Evolutionary conservation across 1,139 yeast species (phyloP), one percentile per base, ranked within the genome.

Genomic region (Suhomyces taliae): DNA sequence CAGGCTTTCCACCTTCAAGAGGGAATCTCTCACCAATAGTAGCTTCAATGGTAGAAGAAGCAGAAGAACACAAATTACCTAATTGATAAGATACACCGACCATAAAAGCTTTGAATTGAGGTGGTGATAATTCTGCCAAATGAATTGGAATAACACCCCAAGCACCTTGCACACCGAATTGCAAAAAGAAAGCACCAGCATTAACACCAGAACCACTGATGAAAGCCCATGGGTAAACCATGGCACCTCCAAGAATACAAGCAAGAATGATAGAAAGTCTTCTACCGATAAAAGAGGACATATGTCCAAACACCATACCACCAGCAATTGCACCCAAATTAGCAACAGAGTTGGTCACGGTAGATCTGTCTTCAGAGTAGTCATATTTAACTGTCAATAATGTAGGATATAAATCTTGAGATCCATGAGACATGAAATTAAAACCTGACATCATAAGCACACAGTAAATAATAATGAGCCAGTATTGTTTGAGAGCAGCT

Each of bases 141-240:
- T 87, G 90, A 53, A 86, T 80, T 45, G 96, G 96, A 54, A 86
- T 78, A 40, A 87, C 87, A 56, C 95, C 95, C 90, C 95, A 89
- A 14, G 90, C 87, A 53, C 96, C 96, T 67, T 87, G 95, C 42
- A 88, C 93, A 55, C 83, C 83, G 59, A 84, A 82, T 66, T 89
- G 96, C 57, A 88, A 68, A 70, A 85, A 87, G 67, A 87, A 88
- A 1, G 76, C 93, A 49, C 88, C 86, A 6, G 93, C 95, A 59
- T 87, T 84, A 53, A 86, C 79, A 34, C 83, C 88, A 33, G 65
- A 56, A 50, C 74, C 74, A 14, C 53, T 58, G 35, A 77, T 64
- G 58, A 82, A 87, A 0, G 88, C 91, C 91, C 93, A 83, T 40
- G 90, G 90, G 56, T 83, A 83, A 46, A 82, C 74, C 58, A 83